These are phyloP conservation scores for Trifolium fragiferum DNA, from an alignment of 306 rosid genomes.

Conservation along the genomic window DNA sequence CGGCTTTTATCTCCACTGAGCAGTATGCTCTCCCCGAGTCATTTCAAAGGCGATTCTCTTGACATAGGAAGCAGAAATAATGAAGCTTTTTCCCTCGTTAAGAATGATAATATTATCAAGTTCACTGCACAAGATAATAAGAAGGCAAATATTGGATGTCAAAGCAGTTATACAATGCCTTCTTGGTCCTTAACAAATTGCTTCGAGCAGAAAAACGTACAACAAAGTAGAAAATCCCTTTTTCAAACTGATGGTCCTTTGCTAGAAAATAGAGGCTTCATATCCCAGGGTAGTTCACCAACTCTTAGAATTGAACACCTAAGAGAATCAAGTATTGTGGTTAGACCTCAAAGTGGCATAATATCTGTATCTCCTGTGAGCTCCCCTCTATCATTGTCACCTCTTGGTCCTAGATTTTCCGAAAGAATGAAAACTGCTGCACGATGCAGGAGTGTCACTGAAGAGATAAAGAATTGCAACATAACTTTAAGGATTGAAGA, in stretches of 20 bases:
- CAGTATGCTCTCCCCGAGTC: constrained; percentile 73
- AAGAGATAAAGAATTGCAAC: constrained; percentile 52
- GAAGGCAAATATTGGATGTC: constrained; percentile 88
- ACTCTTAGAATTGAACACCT: constrained; percentile 48
- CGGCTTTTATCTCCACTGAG: constrained; percentile 82
- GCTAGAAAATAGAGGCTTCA: constrained; percentile 48
- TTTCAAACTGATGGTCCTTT: constrained; percentile 64
- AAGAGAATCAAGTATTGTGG: constrained; percentile 46
- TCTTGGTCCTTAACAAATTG: constrained; percentile 58
- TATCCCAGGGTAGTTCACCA: constrained; percentile 47
- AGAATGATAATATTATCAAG: constrained; percentile 45
- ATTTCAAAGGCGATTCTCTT: constrained; percentile 69
- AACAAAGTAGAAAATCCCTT: constrained; percentile 40
- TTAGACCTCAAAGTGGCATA: constrained; percentile 48
- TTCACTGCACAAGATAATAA: constrained; percentile 65
- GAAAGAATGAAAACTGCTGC: constrained; percentile 63
- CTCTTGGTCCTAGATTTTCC: constrained; percentile 88
- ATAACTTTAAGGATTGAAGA: constrained; percentile 47
- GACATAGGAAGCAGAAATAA: constrained; percentile 66
- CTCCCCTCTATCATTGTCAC: constrained; percentile 78
- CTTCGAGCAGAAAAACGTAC: constrained; percentile 54
- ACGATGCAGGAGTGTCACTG: constrained; percentile 46
- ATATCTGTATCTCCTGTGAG: constrained; percentile 52
- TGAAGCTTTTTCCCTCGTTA: constrained; percentile 39
- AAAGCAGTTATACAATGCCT: constrained; percentile 49